Base-by-base conservation (phyloP, 176 grass and related monocot genomes). In the Oropetium thomaeum region DNA sequence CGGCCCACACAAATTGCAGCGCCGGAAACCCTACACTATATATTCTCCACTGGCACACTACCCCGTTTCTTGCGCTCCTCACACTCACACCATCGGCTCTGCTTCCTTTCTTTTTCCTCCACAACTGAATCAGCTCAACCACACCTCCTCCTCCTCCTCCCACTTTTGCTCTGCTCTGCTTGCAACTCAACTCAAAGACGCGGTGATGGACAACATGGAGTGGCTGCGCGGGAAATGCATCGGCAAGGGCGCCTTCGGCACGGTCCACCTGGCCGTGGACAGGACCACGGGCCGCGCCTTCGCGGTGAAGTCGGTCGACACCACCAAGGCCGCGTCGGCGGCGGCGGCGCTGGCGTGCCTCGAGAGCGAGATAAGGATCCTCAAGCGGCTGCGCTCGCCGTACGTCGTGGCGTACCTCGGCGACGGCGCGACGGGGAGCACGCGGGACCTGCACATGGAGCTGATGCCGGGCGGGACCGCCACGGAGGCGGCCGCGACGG, bases 391-490 rank as follows among this genome's bases (percentile, higher is more conserved):
- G 1, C 38, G 57, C 89, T 99, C 91, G 53, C 91, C 96, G 2
- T 82, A 90, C 62, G 71, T 99, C n/a, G 91, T 99, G 12, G 60
- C 70, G 3, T 99, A 95, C 71, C 61, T 99, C 51, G 91, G 91
- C 0, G 89, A 99, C 10, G 89, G 87, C 44, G 62, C 57, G 8
- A 62, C 80, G 8, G 58, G 2, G 25, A 66, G 11, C 11, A 59
- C 66, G 32, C 83, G 96, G 75, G 83, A 92, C 78, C 84, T 99
- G 67, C 96, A 94, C 84, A 76, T 99, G 87, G 92, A 99, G 85
- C 79, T 85, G 3, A 38, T 87, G 75, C 74, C 87, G 17, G 89
- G 96, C 9, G 92, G 91, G 27, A 88, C 32, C 26, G 79, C 86
- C 2, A 82, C 82, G 2, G 91, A 90, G 37, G 74, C 87, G 10